A percentile compares a stretch with the other conserved stretches of the same genome.
Evolutionary conservation across 1,284 basidiomycete genomes (phyloP).

Genomic region (Apiotrichum mycotoxinovorans): DNA sequence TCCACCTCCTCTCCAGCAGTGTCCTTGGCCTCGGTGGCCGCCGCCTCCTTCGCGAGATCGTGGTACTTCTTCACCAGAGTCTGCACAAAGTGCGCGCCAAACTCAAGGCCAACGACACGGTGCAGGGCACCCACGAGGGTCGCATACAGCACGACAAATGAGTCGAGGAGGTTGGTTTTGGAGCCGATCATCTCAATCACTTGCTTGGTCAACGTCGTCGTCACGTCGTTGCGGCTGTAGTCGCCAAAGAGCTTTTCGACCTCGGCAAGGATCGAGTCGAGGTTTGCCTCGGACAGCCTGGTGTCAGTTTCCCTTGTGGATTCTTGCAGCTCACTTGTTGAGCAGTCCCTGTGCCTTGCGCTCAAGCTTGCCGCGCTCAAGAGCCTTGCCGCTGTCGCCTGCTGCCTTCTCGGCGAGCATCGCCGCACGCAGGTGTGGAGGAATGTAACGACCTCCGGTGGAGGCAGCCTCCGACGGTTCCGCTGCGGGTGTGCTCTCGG

Average conservation of each 20-base stretch:
- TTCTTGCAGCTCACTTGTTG: conserved; percentile 61
- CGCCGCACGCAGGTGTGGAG: conserved; percentile 53
- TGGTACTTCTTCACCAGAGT: conserved; percentile 28
- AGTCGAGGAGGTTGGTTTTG: conserved; percentile 79
- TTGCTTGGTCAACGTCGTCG: conserved; percentile 70
- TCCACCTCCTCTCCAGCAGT: conserved; percentile 14
- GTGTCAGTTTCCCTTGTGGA: neutral
- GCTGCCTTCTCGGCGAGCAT: conserved; percentile 42
- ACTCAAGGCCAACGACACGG: conserved; percentile 82
- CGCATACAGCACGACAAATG: conserved; percentile 86
- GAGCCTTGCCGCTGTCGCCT: conserved; percentile 51
- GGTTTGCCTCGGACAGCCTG: conserved; percentile 87
- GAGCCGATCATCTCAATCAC: conserved; percentile 79
- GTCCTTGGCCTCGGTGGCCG: conserved; percentile 8
- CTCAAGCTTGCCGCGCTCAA: conserved; percentile 63
- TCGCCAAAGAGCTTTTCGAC: conserved; percentile 76
- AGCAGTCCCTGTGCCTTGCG: conserved; percentile 81
- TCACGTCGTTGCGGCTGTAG: conserved; percentile 80
- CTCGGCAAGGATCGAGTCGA: conserved; percentile 70
- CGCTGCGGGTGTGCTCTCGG: neutral
- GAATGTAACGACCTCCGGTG: conserved; percentile 50
- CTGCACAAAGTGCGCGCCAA: conserved; percentile 64
- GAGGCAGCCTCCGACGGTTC: conserved; percentile 5
- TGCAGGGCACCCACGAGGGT: conserved; percentile 81
- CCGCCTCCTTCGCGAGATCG: conserved; percentile 1